These are phyloP conservation scores for Austroboletus niveus DNA, from an alignment of 1,284 basidiomycete genomes.

Conservation along the genomic window DNA sequence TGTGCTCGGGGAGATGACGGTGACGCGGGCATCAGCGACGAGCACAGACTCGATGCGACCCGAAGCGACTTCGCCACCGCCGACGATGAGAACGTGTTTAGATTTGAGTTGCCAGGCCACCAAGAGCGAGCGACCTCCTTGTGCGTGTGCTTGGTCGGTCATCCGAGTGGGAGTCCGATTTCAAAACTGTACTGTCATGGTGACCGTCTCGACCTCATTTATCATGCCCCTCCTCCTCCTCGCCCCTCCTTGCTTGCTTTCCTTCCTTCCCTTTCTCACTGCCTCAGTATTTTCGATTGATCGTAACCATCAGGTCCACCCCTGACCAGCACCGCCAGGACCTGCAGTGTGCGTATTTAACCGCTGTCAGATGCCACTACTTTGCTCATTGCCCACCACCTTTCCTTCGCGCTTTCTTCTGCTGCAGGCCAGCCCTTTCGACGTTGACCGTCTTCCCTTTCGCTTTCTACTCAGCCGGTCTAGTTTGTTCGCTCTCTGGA, in stretches of 20 bases:
- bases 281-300: neutral
- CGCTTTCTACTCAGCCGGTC: conserved; percentile 21
- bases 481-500: conserved; percentile 25
- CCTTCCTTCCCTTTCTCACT: neutral
- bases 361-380: neutral
- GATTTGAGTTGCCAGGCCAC: conserved; percentile 86
- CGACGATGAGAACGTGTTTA: conserved; percentile 81
- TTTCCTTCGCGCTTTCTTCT: neutral
- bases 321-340: neutral
- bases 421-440: conserved; percentile 24
- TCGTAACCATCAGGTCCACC: conserved; percentile 12
- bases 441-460: conserved; percentile 29
- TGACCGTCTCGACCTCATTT: conserved; percentile 6
- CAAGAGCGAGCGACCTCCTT: conserved; percentile 68
- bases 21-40: conserved; percentile 58
- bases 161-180: neutral
- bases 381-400: conserved; percentile 1
- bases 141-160: neutral
- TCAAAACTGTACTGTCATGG: conserved; percentile 13
- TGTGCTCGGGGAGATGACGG: conserved; percentile 57
- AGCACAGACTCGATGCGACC: conserved; percentile 75
- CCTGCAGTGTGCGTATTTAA: conserved; percentile 17
- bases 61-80: conserved; percentile 86
- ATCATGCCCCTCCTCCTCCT: neutral
- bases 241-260: neutral